Evolutionary conservation across 2,329 filamentous ascomycete species (phyloP).

Genomic region (Stylonectria norvegica): DNA sequence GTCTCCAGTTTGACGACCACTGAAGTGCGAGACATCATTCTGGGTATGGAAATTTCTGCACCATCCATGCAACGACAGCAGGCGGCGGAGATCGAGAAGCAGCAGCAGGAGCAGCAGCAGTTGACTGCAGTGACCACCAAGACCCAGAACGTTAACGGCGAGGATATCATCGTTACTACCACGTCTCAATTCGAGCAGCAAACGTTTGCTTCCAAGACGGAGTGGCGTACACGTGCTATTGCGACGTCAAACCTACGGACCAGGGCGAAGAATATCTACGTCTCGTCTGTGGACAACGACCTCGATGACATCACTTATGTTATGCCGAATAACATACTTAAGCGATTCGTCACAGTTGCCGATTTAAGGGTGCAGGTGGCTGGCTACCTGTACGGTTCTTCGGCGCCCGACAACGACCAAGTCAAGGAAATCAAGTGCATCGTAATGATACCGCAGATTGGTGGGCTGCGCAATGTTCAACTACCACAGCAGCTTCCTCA

Average conservation of each 20-base stretch:
- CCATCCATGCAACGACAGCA: constrained; percentile 98
- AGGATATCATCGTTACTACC: constrained; percentile 97
- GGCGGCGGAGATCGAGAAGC: constrained; percentile 97
- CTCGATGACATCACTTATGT: constrained; percentile 92
- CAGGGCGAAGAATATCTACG: constrained; percentile 96
- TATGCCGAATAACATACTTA: constrained; percentile 98
- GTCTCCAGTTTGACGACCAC: constrained; percentile 93
- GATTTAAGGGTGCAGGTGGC: constrained; percentile 96
- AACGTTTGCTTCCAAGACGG: constrained; percentile 96
- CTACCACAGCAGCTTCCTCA: constrained; percentile 85
- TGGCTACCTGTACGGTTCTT: constrained; percentile 90
- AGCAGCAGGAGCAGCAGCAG: constrained; percentile 94
- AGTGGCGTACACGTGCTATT: constrained; percentile 96
- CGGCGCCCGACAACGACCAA: constrained; percentile 89
- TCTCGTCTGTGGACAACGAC: constrained; percentile 90
- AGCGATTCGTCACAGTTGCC: constrained; percentile 96
- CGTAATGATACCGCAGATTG: constrained; percentile 96
- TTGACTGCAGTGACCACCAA: constrained; percentile 96
- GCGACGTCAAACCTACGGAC: constrained; percentile 94
- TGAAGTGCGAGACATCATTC: constrained; percentile 95
- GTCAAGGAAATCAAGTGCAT: constrained; percentile 97
- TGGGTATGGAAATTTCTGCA: constrained; percentile 99
- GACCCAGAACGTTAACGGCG: constrained; percentile 93
- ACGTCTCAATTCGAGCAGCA: constrained; percentile 98
- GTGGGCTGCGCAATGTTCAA: constrained; percentile 87